These are phyloP conservation scores for Pisolithus albus DNA, from an alignment of 768 basidiomycete genomes.

Conservation along the genomic window DNA sequence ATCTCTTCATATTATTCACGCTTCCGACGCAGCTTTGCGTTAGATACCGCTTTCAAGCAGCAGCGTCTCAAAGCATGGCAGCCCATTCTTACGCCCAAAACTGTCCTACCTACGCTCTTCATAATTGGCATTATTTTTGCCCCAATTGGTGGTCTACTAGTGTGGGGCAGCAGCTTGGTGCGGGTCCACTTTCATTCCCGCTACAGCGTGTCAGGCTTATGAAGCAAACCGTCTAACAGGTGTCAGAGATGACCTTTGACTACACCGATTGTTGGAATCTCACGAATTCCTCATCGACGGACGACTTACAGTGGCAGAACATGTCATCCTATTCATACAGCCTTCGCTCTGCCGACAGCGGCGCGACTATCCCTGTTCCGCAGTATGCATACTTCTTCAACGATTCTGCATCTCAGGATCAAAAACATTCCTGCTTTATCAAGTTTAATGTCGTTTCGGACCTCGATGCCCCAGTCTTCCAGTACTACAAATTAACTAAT, in stretches of 20 bases:
- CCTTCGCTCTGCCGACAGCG: conserved; percentile 54
- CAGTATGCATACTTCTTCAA: conserved; percentile 68
- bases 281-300: conserved; percentile 29
- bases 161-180: conserved; percentile 79
- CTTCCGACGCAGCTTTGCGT: conserved; percentile 12
- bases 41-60: conserved; percentile 98
- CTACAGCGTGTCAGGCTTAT: conserved; percentile 10
- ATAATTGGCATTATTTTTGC: conserved; percentile 93
- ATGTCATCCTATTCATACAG: conserved; percentile 63
- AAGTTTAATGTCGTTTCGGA: conserved; percentile 79
- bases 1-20: conserved; percentile 1
- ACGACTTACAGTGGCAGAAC: conserved; percentile 34
- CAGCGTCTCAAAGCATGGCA: conserved; percentile 99
- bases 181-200: conserved; percentile 23
- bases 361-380: conserved; percentile 45
- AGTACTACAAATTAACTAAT: conserved; percentile 96
- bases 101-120: conserved; percentile 93
- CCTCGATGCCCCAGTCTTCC: conserved; percentile 66
- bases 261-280: conserved; percentile 87
- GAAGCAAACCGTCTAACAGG: conserved; percentile 32
- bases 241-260: conserved; percentile 91
- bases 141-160: conserved; percentile 89
- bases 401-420: conserved; percentile 38
- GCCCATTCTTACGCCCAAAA: conserved; percentile 96
- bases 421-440: conserved; percentile 62